A percentile compares a stretch with the other conserved stretches of the same genome.
phyloP scores from a whole-genome alignment of 768 basidiomycete species.

The Lyophyllum semitale region DNA sequence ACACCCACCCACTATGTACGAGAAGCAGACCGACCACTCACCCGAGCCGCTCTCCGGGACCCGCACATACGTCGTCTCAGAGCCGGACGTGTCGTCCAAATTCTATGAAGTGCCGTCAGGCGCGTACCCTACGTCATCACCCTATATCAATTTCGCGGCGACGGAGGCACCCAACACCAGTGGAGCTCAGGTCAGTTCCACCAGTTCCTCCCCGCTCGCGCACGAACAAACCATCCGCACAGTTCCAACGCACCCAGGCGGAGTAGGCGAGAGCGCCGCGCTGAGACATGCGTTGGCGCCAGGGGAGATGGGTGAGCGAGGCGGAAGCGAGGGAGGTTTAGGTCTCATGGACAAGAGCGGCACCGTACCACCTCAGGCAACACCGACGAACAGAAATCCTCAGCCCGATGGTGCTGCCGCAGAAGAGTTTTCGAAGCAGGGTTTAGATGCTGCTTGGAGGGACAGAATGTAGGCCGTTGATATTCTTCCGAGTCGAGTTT shows the following conservation, averaged over 20 bases:
- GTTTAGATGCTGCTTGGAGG: slow-evolving; percentile 50
- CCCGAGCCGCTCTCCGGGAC: slow-evolving; percentile 52
- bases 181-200: slow-evolving; percentile 41
- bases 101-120: slow-evolving; percentile 74
- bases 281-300: slow-evolving; percentile 42
- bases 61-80: slow-evolving; percentile 72
- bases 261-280: slow-evolving; percentile 50
- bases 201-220: slow-evolving; percentile 38
- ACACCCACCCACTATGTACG: slow-evolving; percentile 46
- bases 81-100: slow-evolving; percentile 63
- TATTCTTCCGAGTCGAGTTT: slow-evolving; percentile 1
- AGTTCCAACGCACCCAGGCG: slow-evolving; percentile 40
- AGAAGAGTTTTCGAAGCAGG: slow-evolving; percentile 47
- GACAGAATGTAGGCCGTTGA: slow-evolving; percentile 38
- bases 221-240: slow-evolving; percentile 46
- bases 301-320: slow-evolving; percentile 45
- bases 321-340: slow-evolving; percentile 44
- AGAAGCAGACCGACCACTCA: slow-evolving; percentile 60
- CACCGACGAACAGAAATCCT: slow-evolving; percentile 47
- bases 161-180: slow-evolving; percentile 39
- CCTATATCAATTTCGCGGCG: slow-evolving; percentile 43
- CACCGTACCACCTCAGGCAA: slow-evolving; percentile 35
- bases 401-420: slow-evolving; percentile 45
- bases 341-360: slow-evolving; percentile 43
- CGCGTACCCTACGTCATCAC: slow-evolving; percentile 56